Base-by-base conservation (phyloP, 1,139 yeast genomes). In the Pichia sp. region DNA sequence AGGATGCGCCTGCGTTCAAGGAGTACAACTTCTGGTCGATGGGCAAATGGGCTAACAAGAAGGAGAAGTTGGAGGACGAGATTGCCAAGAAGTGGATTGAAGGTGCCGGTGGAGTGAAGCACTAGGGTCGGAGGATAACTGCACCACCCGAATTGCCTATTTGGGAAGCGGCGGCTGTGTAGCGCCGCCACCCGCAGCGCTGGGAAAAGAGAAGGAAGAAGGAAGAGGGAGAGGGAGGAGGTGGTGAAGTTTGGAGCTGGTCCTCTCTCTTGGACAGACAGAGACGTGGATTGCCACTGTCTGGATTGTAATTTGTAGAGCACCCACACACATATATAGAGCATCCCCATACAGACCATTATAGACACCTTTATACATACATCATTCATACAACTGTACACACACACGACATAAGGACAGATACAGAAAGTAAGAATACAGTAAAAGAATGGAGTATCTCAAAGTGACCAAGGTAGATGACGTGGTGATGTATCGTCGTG, bases 401-500 rank as follows among this genome's bases (percentile, higher is more conserved):
- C n/a, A n/a, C n/a, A n/a, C n/a, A n/a, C n/a, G n/a, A n/a, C n/a
- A n/a, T n/a, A n/a, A n/a, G n/a, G n/a, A n/a, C n/a, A n/a, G n/a
- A n/a, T n/a, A n/a, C n/a, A n/a, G n/a, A n/a, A n/a, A n/a, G n/a
- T n/a, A n/a, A n/a, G n/a, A n/a, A n/a, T n/a, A n/a, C n/a, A n/a
- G n/a, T 14, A 30, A 15, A 30, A 32, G 5, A 3, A 80, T 81
- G 85, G 85, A 81, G 53, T 75, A 71, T 57, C 73, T 80, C 47
- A 79, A 77, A 56, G 69, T 81, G 22, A 75, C 84, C 8, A 73
- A 72, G 62, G 88, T 86, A 34, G 81, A 81, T 44, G 76, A 81
- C 59, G 93, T 89, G 46, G 71, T 79, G 19, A 72, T 89, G 46
- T 79, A 81, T 56, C 78, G 89, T 53, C 75, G 87, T 50, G 97